Percentiles rank a stretch among this genome's conserved stretches.
These are phyloP conservation scores for Melastoma candidum DNA, from an alignment of 441 rosid species.

Conservation along the genomic window DNA sequence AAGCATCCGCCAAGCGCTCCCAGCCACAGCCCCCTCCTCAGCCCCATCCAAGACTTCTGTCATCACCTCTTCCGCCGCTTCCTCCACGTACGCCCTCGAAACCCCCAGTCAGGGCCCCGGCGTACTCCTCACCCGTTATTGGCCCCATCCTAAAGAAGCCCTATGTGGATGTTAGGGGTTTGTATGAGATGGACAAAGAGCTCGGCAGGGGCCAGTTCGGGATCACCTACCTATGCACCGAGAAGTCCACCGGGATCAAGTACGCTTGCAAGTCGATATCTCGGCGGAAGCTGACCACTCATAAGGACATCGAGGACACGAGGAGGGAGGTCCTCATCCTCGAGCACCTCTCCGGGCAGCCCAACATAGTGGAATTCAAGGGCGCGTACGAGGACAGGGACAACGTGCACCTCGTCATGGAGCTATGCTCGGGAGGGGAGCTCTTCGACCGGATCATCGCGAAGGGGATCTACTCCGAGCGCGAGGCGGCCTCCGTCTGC, in stretches of 20 bases:
- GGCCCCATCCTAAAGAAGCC: slow-evolving; percentile 36
- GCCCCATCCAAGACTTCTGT: slow-evolving; percentile 1
- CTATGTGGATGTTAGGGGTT: slow-evolving; percentile 28
- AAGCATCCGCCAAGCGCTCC: not conserved
- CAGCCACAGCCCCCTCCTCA: not conserved
- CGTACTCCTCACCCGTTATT: slow-evolving; percentile 24
- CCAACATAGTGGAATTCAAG: slow-evolving; percentile 53
- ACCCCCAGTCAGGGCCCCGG: not conserved
- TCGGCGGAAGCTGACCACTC: slow-evolving; percentile 28
- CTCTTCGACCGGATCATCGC: slow-evolving; percentile 53
- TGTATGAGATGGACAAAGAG: slow-evolving; percentile 38
- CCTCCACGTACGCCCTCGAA: slow-evolving; percentile 10
- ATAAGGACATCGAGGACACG: slow-evolving; percentile 39
- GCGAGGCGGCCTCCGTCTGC: slow-evolving; percentile 40
- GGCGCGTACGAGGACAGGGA: slow-evolving; percentile 51
- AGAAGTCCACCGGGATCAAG: slow-evolving; percentile 33
- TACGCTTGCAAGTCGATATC: slow-evolving; percentile 65
- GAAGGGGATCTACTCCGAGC: slow-evolving; percentile 43
- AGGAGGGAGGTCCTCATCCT: slow-evolving; percentile 48
- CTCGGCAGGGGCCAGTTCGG: slow-evolving; percentile 55
- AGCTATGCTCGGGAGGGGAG: slow-evolving; percentile 64
- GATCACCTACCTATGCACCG: slow-evolving; percentile 40
- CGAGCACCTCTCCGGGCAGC: slow-evolving; percentile 55
- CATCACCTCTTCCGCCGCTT: not conserved
- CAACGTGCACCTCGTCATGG: slow-evolving; percentile 48